Percentiles rank a stretch among this genome's conserved stretches.
phyloP scores from a whole-genome alignment of 805 yeast genomes.

The Kodamaea neixiangensis region DNA sequence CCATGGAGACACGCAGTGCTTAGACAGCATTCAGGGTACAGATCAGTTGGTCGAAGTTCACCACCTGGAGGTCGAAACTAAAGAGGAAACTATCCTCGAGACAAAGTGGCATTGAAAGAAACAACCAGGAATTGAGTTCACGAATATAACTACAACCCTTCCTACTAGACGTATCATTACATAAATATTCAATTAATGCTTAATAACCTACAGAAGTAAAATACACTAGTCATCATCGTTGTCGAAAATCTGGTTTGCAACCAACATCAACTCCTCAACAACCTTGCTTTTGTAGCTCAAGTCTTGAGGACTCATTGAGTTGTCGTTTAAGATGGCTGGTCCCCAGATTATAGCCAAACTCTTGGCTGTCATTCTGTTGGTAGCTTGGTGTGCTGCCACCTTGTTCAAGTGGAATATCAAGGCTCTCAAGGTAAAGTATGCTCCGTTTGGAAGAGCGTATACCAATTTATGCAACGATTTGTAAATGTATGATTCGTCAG shows the following conservation, averaged over 20 bases:
- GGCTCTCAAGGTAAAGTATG: constrained; percentile 87
- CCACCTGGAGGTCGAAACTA: too few species aligned
- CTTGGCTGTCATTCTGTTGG: constrained; percentile 79
- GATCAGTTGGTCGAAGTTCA: too few species aligned
- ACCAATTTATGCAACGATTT: constrained; percentile 86
- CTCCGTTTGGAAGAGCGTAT: constrained; percentile 90
- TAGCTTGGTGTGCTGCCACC: constrained; percentile 60
- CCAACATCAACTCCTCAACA: constrained; percentile 79
- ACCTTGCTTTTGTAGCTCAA: constrained; percentile 74
- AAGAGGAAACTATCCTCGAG: too few species aligned
- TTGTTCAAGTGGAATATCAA: constrained; percentile 82
- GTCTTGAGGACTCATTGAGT: constrained; percentile 65
- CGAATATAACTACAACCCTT: too few species aligned
- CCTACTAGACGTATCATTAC: too few species aligned
- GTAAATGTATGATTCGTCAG: constrained; percentile 48
- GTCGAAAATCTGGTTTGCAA: constrained; percentile 75
- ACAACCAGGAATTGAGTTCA: too few species aligned
- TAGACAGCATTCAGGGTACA: too few species aligned
- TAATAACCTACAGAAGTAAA: not conserved
- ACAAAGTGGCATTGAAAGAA: too few species aligned
- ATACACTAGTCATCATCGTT: constrained; percentile 26
- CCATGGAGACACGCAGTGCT: too few species aligned
- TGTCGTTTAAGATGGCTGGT: constrained; percentile 75
- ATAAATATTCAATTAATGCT: not conserved
- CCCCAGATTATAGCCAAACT: constrained; percentile 94